Evolutionary conservation across 2,329 filamentous ascomycete genomes (phyloP).

Genomic region (Ceratocystiopsis sp.): DNA sequence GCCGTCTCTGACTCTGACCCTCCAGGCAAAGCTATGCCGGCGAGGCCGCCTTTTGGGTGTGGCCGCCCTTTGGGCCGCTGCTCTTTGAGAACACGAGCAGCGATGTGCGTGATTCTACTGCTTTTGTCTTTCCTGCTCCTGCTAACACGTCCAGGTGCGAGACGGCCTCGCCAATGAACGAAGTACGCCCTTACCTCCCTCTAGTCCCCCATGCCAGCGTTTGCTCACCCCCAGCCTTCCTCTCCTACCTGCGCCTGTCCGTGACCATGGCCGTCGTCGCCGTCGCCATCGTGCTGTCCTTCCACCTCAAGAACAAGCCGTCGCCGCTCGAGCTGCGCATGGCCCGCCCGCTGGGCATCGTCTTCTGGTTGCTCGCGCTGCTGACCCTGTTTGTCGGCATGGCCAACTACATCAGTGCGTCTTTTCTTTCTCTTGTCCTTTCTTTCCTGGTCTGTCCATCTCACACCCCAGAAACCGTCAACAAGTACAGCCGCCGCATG

Average conservation of each 20-base stretch:
- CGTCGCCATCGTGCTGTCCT: slow-evolving; percentile 80
- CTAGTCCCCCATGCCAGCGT: background rate
- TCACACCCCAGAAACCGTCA: slow-evolving; percentile 36
- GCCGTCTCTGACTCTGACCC: background rate
- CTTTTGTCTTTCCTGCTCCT: too few species aligned
- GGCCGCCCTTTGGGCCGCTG: slow-evolving; percentile 48
- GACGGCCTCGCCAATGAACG: slow-evolving; percentile 69
- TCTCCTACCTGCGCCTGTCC: slow-evolving; percentile 77
- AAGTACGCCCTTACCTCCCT: slow-evolving; percentile 25
- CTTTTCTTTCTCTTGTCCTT: too few species aligned
- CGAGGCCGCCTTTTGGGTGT: slow-evolving; percentile 33
- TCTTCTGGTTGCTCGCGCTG: slow-evolving; percentile 75
- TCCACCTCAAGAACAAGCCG: slow-evolving; percentile 68
- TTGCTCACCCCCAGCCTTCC: slow-evolving; percentile 40
- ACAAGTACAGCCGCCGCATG: slow-evolving; percentile 58
- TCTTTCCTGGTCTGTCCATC: background rate
- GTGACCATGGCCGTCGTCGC: slow-evolving; percentile 85
- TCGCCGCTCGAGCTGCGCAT: slow-evolving; percentile 54
- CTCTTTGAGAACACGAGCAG: slow-evolving; percentile 60
- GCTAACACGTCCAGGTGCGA: slow-evolving; percentile 15
- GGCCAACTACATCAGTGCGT: slow-evolving; percentile 67
- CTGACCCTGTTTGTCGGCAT: slow-evolving; percentile 62
- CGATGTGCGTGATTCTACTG: slow-evolving; percentile 31
- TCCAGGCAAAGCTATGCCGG: slow-evolving; percentile 10
- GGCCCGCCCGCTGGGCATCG: slow-evolving; percentile 64